Base-by-base conservation (phyloP, 2,329 filamentous ascomycete genomes). In the Ophiostoma tasmaniense region DNA sequence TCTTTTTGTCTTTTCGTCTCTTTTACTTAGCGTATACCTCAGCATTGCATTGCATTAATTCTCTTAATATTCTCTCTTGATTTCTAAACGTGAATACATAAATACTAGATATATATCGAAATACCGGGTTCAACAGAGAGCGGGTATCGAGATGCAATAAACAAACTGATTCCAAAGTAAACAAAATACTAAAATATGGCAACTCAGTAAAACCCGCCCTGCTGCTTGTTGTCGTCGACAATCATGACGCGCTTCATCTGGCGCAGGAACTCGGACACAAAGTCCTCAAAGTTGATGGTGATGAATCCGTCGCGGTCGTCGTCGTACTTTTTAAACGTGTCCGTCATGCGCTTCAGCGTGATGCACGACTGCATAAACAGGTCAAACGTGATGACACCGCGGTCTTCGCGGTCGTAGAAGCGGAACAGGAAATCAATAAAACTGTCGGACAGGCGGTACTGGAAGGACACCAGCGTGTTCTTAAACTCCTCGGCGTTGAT, bases 271-370 rank as follows among this genome's bases (percentile, higher is more conserved):
- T 88, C 89, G 50, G 87, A 89, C 76, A 93, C 80, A 77, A 93
- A 93, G 75, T 93, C 90, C 80, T 93, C 90, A 75, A 93, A 93
- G 77, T 89, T 91, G 68, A 93, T 79, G 3, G 90, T 93, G 74
- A 93, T 91, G 78, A 93, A 98, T 1, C 95, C 95, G 79, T 98
- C 95, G 59, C 95, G 87, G 79, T 99, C 95, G 75, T 96, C 91
- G 74, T 99, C 95, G 78, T 98, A 99, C 80, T 93, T 94, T 84
- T 99, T 99, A 79, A 99, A 99, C 35, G 97, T 93, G 79, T 99
- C 95, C 71, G 95, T 99, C 94, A 99, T 98, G 74, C 95, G 87
- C 85, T 98, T 97, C 75, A 99, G 83, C 74, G 89, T 93, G 77
- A 99, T 98, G 79, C 95, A 98, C 67, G 92, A 92, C 83, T 99